Evolutionary conservation across 495 filamentous ascomycete species (phyloP).

Genomic region (Aspergillus bertholletiae): DNA sequence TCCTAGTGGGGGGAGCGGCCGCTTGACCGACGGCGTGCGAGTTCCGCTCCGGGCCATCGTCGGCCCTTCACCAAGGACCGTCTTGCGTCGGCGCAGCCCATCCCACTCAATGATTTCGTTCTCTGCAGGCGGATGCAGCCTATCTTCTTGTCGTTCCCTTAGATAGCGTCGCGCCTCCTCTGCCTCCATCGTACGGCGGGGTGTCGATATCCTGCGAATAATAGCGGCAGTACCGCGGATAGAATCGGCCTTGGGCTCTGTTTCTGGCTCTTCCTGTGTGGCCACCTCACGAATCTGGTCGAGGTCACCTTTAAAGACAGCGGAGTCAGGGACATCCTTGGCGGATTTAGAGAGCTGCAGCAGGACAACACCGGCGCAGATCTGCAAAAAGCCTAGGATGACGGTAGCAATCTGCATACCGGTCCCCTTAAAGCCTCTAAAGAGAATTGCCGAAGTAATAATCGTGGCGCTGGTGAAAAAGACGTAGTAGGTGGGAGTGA

Average conservation of each 20-base stretch:
- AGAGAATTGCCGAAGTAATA: constrained; percentile 86
- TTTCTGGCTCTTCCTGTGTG: constrained; percentile 90
- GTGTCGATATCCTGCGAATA: constrained; percentile 73
- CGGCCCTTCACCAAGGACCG: constrained; percentile 53
- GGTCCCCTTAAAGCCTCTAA: constrained; percentile 90
- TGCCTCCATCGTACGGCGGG: constrained; percentile 72
- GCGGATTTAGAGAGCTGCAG: constrained; percentile 96
- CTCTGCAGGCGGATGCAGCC: constrained; percentile 69
- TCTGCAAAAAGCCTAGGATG: constrained; percentile 89
- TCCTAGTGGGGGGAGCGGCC: constrained; percentile 75
- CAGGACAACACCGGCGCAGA: constrained; percentile 93
- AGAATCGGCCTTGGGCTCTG: constrained; percentile 92
- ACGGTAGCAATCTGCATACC: constrained; percentile 79
- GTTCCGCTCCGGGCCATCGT: constrained; percentile 26
- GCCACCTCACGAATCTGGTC: constrained; percentile 94
- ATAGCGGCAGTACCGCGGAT: constrained; percentile 92
- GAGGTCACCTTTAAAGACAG: constrained; percentile 88
- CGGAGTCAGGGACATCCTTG: constrained; percentile 93
- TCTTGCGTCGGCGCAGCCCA: constrained; percentile 80
- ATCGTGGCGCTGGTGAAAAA: constrained; percentile 96
- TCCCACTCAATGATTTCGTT: constrained; percentile 88
- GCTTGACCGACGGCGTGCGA: constrained; percentile 36
- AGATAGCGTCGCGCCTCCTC: constrained; percentile 77
- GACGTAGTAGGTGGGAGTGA: constrained; percentile 98
- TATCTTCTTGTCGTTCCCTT: constrained; percentile 70